Percentiles rank a stretch among this genome's conserved stretches.
These are phyloP conservation scores for Picochlorum sp. DNA, from an alignment of 139 green algal genomes.

Conservation along the genomic window DNA sequence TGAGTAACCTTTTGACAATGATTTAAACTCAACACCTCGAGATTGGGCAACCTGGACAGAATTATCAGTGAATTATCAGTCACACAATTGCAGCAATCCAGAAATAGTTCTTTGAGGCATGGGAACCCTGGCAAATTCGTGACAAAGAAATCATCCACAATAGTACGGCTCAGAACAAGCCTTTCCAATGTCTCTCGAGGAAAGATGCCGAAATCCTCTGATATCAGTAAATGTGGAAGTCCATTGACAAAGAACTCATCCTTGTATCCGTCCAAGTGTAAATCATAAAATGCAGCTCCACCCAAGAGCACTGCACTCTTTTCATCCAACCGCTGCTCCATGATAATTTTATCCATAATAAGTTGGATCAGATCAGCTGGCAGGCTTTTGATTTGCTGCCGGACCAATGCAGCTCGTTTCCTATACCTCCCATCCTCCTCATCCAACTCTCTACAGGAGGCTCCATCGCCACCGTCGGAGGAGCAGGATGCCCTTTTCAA, in stretches of 20 bases:
- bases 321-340: constrained; percentile 3
- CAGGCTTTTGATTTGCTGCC: constrained; percentile 7
- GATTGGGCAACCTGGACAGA: not conserved
- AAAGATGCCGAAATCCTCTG: constrained; percentile 22
- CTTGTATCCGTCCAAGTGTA: constrained; percentile 16
- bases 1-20: not conserved
- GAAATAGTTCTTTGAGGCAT: constrained; percentile 14
- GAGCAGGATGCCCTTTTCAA: too few relatives aligned
- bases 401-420: too few relatives aligned
- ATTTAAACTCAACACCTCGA: not conserved
- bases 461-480: too few relatives aligned
- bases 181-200: constrained; percentile 1
- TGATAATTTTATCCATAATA: constrained; percentile 24
- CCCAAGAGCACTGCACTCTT: constrained; percentile 4
- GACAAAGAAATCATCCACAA: constrained; percentile 9
- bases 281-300: constrained; percentile 15
- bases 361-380: constrained; percentile 32
- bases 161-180: constrained; percentile 13
- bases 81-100: constrained; percentile 24
- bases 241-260: not conserved
- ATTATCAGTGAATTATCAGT: constrained; percentile 22
- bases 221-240: not conserved
- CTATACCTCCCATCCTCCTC: too few relatives aligned
- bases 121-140: constrained; percentile 7
- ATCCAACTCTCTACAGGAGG: too few relatives aligned